Base-by-base conservation (phyloP, 163 green algal species). In the Chloromonas sp. region DNA sequence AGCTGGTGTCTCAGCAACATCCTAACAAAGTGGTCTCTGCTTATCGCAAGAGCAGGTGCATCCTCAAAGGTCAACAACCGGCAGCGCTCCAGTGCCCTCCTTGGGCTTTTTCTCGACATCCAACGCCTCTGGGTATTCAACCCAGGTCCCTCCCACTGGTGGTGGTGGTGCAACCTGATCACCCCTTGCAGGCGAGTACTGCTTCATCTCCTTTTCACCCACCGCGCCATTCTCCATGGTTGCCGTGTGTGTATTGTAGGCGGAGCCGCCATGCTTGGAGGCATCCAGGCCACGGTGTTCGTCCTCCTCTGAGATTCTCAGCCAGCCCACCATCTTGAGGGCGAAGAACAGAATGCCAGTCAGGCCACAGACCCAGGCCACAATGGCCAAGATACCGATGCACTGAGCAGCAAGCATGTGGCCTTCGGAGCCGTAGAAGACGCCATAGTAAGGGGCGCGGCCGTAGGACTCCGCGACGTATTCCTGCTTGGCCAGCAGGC, bases 201-300 rank as follows among this genome's bases (percentile, higher is more conserved):
- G 36, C 36, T 36, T 36, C 36, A 36, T 36, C 36, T 11, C 66
- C 5, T 74, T 74, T 11, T 11, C 71, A 66, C 36, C n/a, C 78
- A 81, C 71, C 71, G 71, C 14, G 71, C 71, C 71, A 79, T 79
- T 79, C 71, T 59, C 5, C 11, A 59, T 11, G 11, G 5, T 8
- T 36, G 36, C 36, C 36, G 36, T 11, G 66, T 74, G 66, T 11
- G 66, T 82, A 86, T 94, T 90, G 88, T 96, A 97, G 1, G 92
- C 94, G 36, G 79, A 90, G 62, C 94, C 94, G 60, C 95, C 95
- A 88, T 98, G 95, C 89, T 96, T 93, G 70, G 90, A 94, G 11
- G 93, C 87, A 82, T 98, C 95, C 82, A 98, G 90, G 57, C 95
- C 95, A 2, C 85, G 87, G 60, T 93, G 88, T 89, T 98, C 95